Evolutionary conservation across 768 basidiomycete species (phyloP), one percentile per base, ranked within the genome.

Genomic region (Leucocoprinus birnbaumii): DNA sequence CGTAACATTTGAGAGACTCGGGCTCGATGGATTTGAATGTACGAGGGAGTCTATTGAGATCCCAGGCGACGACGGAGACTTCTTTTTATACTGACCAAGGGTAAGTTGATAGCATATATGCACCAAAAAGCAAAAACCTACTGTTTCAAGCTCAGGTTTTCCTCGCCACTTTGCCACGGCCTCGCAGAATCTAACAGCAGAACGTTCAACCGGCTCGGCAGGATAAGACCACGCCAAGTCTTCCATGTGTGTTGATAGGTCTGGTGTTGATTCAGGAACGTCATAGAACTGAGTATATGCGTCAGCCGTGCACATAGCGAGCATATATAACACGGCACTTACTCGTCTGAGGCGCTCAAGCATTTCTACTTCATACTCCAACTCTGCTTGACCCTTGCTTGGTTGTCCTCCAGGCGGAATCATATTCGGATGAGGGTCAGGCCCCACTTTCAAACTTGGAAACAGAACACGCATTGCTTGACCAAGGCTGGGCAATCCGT

Each of bases 91-190:
- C 80, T 85, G 63, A 62, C 68, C 63, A 56, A 65, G 64, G 59
- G 63, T 56, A 43, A 62, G 63, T 25, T 52, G 42, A 61, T 49
- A 57, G 31, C 58, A 51, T 50, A 25, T 19, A 48, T 14, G 10
- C 19, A 59, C 26, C 31, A 31, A 31, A 21, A 58, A 48, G 22
- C 40, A 40, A 53, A 31, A 58, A 53, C 59, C 78, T 57, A 89
- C 89, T 2, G 84, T 87, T 69, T 90, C 87, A 7, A 94, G 77
- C 61, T 93, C 91, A 35, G 91, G 91, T 63, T 87, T 89, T 2
- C 91, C 91, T 61, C 90, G 73, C 91, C 91, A 94, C 50, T 80
- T 80, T 1, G 87, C 83, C 42, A 93, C 78, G 34, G 89, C 89
- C 64, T 94, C 91, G 63, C 86, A 91, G 63, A 89, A 94, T 48